Base-by-base conservation (phyloP, 148 eudicot species). In the Chenopodium suecicum region DNA sequence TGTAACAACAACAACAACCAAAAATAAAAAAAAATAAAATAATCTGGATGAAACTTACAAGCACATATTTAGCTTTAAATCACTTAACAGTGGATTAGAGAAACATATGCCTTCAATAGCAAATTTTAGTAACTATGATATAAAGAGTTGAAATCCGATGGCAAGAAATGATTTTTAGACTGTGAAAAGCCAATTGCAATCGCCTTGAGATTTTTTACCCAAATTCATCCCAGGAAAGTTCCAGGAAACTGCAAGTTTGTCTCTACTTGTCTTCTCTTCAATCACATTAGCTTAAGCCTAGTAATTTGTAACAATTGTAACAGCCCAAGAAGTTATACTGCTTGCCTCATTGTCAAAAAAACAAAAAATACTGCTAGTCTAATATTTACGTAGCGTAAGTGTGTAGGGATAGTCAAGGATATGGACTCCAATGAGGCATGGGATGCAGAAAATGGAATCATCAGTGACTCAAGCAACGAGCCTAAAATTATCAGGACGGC, bases 361-460 rank as follows among this genome's bases (percentile, higher is more conserved):
- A 73, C 29, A 25, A 9, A 12, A 27, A 13, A 48, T 34, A 75
- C 25, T 70, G 44, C 11, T n/a, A 31, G 9, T 9, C 68, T 10
- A 50, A 70, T 77, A 56, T n/a, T 31, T 76, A 63, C 67, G 23
- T 64, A 81, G 83, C 25, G 22, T 75, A 50, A 74, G 47, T 52
- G 66, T 50, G 72, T 63, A 67, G 73, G 60, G 50, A 12, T 29
- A 67, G 5, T 32, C 54, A 41, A 27, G 76, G 50, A 75, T 54
- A 82, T 71, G 81, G 82, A 70, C 37, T 77, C 83, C 48, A 60
- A 60, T 67, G 91, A 84, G 72, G 74, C 78, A 58, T 82, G 81
- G 77, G 78, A 82, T 74, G 16, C 84, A 84, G 91, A 91, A 71
- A 83, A 83, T 64, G 89, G 88, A 16, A 82, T 82, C 4, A 65